Evolutionary conservation across 148 eudicot genomes (phyloP).

Genomic region (Rhododendron kiyosumense): DNA sequence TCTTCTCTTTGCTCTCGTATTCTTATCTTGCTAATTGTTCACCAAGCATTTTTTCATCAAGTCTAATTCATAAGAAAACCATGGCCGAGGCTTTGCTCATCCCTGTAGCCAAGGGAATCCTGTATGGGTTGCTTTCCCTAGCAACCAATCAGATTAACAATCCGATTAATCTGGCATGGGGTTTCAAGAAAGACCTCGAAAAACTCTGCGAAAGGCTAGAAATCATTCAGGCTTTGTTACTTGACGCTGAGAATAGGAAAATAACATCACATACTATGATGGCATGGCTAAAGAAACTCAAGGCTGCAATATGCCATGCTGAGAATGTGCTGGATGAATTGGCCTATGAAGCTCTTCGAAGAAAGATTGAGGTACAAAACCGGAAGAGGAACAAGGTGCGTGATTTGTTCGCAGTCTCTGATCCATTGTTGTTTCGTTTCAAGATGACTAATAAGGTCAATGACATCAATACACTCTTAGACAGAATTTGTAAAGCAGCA

Average conservation of each 20-base stretch:
- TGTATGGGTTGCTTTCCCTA: neutral
- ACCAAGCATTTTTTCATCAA: neutral
- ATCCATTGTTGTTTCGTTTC: neutral
- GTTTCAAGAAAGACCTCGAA: neutral
- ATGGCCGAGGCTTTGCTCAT: neutral
- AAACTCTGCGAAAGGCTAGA: neutral
- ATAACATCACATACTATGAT: neutral
- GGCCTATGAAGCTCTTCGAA: neutral
- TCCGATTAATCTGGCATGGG: neutral
- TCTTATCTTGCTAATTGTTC: neutral
- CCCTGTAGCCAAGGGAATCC: neutral
- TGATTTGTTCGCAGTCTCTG: neutral
- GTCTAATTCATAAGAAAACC: neutral
- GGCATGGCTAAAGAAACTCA: neutral
- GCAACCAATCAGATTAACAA: neutral
- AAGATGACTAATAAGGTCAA: neutral
- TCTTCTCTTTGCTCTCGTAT: neutral
- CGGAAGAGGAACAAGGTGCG: neutral
- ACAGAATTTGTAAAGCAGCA: neutral
- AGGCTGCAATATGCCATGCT: neutral
- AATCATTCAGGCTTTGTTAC: neutral
- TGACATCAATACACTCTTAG: neutral
- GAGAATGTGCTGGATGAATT: slow-evolving; percentile 13
- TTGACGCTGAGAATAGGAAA: neutral
- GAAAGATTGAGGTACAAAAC: neutral